A percentile compares a stretch with the other conserved stretches of the same genome.
Evolutionary conservation across 441 rosid genomes (phyloP).

Genomic region (Populus tomentosa): DNA sequence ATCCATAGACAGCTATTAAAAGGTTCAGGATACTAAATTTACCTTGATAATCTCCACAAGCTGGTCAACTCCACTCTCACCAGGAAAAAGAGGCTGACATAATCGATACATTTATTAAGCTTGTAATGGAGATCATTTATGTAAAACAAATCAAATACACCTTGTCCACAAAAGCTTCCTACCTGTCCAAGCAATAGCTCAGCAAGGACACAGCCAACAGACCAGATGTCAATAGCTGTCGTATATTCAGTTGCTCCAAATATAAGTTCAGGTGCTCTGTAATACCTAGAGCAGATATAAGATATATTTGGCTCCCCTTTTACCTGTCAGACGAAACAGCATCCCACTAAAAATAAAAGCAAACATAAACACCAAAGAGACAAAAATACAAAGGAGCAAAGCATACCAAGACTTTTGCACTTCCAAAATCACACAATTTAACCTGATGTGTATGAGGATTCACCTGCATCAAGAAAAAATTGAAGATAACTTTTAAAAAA

Average conservation of each 20-base stretch:
- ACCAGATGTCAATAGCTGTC: conserved; percentile 91
- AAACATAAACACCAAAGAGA: neutral
- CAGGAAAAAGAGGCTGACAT: conserved; percentile 90
- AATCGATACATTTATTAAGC: conserved; percentile 4
- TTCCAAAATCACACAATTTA: conserved; percentile 93
- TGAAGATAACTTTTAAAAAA: neutral
- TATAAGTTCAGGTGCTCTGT: conserved; percentile 95
- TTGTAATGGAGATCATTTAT: neutral
- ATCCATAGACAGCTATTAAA: neutral
- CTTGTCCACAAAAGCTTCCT: conserved; percentile 10
- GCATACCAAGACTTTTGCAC: conserved; percentile 94
- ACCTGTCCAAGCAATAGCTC: conserved; percentile 94
- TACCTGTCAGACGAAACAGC: conserved; percentile 41
- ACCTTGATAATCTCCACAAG: conserved; percentile 99
- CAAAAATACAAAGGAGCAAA: conserved; percentile 2
- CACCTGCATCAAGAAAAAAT: conserved; percentile 45
- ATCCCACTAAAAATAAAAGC: conserved; percentile 1
- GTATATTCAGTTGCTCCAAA: conserved; percentile 97
- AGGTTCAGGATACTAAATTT: conserved; percentile 4
- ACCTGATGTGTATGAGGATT: conserved; percentile 98
- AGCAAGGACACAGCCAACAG: conserved; percentile 92
- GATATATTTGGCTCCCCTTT: conserved; percentile 98
- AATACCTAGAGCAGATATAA: conserved; percentile 92
- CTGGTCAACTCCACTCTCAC: conserved; percentile 93
- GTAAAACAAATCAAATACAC: neutral